These are phyloP conservation scores for Pythium dissotocum DNA, from an alignment of 352 stramenopile genomes.

Conservation along the genomic window DNA sequence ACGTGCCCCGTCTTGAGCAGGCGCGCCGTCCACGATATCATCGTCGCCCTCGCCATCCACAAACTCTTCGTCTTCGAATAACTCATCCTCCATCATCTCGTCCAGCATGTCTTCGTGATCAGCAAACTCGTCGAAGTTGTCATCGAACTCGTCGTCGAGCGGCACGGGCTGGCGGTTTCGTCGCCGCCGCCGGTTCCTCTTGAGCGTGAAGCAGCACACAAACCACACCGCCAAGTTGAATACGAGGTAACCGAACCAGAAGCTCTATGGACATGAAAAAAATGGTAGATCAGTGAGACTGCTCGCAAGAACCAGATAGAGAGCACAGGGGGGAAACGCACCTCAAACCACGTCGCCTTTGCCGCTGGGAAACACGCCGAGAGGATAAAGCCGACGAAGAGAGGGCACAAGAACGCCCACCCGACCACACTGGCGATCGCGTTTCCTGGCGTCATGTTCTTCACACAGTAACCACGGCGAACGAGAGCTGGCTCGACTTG, in stretches of 20 bases:
- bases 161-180: constrained; percentile 29
- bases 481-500: constrained; percentile 60
- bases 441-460: constrained; percentile 57
- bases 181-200: constrained; percentile 42
- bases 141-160: constrained; percentile 38
- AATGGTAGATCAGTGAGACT: not conserved
- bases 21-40: constrained; percentile 17
- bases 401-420: constrained; percentile 70
- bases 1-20: not conserved
- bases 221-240: constrained; percentile 77
- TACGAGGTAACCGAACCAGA: constrained; percentile 74
- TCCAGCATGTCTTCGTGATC: constrained; percentile 22
- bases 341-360: constrained; percentile 45
- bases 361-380: constrained; percentile 48
- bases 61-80: constrained; percentile 21
- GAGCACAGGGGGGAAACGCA: not conserved
- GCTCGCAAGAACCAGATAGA: not conserved
- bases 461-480: constrained; percentile 68
- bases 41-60: constrained; percentile 1
- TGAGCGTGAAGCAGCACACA: constrained; percentile 70
- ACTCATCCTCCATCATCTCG: constrained; percentile 24
- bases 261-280: constrained; percentile 36
- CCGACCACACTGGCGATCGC: constrained; percentile 56
- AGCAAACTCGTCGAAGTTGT: constrained; percentile 30
- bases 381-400: constrained; percentile 69